These are phyloP conservation scores for Phytophthora tubulina DNA, from an alignment of 352 stramenopile species.

Conservation along the genomic window DNA sequence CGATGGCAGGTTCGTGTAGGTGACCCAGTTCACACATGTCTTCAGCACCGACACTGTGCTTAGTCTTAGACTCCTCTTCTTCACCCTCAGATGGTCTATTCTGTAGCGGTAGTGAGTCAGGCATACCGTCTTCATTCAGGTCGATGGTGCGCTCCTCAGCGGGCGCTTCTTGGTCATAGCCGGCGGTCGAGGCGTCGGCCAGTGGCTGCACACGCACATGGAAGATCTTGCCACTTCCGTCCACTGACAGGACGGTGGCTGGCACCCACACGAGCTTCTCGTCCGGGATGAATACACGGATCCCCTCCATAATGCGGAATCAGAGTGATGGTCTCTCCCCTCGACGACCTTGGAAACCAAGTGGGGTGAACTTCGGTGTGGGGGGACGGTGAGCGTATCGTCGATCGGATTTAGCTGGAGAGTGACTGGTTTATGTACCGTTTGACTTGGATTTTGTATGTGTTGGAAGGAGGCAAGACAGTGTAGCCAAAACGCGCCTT, in stretches of 20 bases:
- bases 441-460: conserved; percentile 23
- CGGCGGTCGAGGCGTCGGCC: conserved; percentile 3
- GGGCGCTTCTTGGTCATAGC: conserved; percentile 29
- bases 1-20: conserved; percentile 92
- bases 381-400: conserved; percentile 4
- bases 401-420: conserved; percentile 27
- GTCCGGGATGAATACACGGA: conserved; percentile 85
- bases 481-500: conserved; percentile 5
- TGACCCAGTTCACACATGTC: conserved; percentile 90
- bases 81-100: conserved; percentile 47
- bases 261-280: conserved; percentile 84
- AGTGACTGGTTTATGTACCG: conserved; percentile 8
- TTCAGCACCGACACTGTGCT: conserved; percentile 63
- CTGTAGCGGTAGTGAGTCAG: conserved; percentile 79
- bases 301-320: conserved; percentile 76
- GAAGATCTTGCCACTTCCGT: conserved; percentile 68
- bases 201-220: conserved; percentile 65
- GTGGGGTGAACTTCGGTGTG: background rate
- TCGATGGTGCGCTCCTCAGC: conserved; percentile 71
- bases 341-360: conserved; percentile 7
- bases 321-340: conserved; percentile 32
- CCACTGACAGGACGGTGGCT: conserved; percentile 76
- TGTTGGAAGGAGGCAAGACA: conserved; percentile 14
- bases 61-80: conserved; percentile 29
- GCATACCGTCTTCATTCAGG: conserved; percentile 78